phyloP scores from a whole-genome alignment of 192 early-diverging fungal genomes.

The Phycomyces nitens region DNA sequence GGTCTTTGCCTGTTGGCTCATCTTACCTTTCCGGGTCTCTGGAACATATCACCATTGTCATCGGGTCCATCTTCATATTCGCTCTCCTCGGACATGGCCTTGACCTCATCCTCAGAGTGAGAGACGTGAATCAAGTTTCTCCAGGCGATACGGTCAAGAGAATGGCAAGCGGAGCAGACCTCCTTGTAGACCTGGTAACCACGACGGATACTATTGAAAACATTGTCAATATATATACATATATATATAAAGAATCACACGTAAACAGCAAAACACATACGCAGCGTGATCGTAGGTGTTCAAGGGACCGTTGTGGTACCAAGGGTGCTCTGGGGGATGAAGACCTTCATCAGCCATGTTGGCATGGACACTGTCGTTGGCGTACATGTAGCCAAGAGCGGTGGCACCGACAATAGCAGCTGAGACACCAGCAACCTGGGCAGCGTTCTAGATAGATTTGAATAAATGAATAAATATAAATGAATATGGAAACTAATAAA shows the following conservation, averaged over 20 bases:
- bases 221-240: too few species aligned
- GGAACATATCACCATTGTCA: slow-evolving; percentile 89
- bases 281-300: slow-evolving; percentile 91
- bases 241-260: slow-evolving; percentile 26
- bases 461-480: neutral
- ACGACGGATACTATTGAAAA: slow-evolving; percentile 91
- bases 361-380: slow-evolving; percentile 59
- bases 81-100: slow-evolving; percentile 89
- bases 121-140: slow-evolving; percentile 94
- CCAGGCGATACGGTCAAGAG: slow-evolving; percentile 89
- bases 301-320: slow-evolving; percentile 77
- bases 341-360: slow-evolving; percentile 90
- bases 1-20: too few species aligned
- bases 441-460: slow-evolving; percentile 33
- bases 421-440: slow-evolving; percentile 33
- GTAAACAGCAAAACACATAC: slow-evolving; percentile 37
- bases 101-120: slow-evolving; percentile 89
- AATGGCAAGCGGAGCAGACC: slow-evolving; percentile 96
- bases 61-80: slow-evolving; percentile 92
- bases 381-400: slow-evolving; percentile 47
- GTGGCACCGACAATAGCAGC: slow-evolving; percentile 61
- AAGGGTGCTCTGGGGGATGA: slow-evolving; percentile 86
- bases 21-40: slow-evolving; percentile 81
- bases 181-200: slow-evolving; percentile 99
- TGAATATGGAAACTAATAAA: neutral